Evolutionary conservation across 768 basidiomycete species (phyloP), one percentile per base, ranked within the genome.

Genomic region (Pulveroboletus sp.): DNA sequence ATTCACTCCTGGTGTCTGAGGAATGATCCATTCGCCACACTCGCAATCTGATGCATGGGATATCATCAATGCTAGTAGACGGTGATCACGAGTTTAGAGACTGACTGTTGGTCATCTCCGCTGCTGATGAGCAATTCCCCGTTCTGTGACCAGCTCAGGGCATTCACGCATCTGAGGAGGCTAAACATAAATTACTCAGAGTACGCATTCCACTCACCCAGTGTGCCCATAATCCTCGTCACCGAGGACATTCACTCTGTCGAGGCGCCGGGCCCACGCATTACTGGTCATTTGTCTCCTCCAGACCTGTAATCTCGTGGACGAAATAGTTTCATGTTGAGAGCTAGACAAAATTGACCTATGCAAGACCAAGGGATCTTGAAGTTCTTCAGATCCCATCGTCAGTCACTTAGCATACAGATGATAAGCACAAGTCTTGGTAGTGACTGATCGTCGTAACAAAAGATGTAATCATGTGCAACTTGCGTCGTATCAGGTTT

Each of bases 191-290:
- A 40, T 37, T 10, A 35, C 21, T 27, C 12, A 17, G n/a, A 29
- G 27, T 23, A 72, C 39, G 60, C 25, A 34, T 29, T n/a, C n/a
- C n/a, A n/a, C 63, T 57, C 53, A 84, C 84, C 90, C 90, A 34
- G 77, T 79, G 65, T 94, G 91, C 1, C 91, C 85, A 17, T 68
- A 61, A 39, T 58, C 64, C 23, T 76, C 72, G 35, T 75, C 72
- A 7, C 90, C 90, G 1, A 94, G 75, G 16, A 90, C 84, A 54
- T 84, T 82, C 3, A 88, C 82, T 57, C 87, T 72, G 63, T 93
- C 88, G 36, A 81, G 53, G 13, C 62, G 56, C 19, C 63, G 57
- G 9, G 62, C 53, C 64, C 64, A 65, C 13, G 59, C 52, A 14
- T 52, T 58, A 10, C 64, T 67, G 17, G 48, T 40, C 25, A 58